Evolutionary conservation across 164 flowering plant species (phyloP), one percentile per base, ranked within the genome.

Genomic region (Santalum album): DNA sequence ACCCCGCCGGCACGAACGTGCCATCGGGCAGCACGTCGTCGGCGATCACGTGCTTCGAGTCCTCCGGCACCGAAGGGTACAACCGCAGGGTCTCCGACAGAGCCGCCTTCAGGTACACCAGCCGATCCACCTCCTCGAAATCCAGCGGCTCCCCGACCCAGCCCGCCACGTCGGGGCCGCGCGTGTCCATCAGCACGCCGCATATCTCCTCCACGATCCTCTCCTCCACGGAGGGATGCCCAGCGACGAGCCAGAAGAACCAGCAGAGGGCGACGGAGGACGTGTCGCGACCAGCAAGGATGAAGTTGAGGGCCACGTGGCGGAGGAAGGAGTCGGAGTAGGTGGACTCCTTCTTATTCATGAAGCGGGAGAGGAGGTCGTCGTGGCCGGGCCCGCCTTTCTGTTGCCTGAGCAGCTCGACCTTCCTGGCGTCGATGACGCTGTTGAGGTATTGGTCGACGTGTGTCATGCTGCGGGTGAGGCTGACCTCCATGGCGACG

Each of bases 261-360:
- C 88, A 82, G 73, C 78, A 63, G 50, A 82, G 63, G 4, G 89
- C 89, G 1, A 73, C 89, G 1, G 89, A 83, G 52, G 89, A 83
- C 64, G 89, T 83, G 82, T 83, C 89, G 2, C 89, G 83, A 56
- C 89, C 89, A 19, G 89, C 89, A 34, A 83, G 82, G 81, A 83
- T 80, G 78, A 83, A 83, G 39, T 75, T 83, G 58, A 80, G 81
- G n/a, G 86, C 89, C 73, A 80, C 89, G 54, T 80, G 78, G 54
- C 64, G 80, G 56, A 83, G 69, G 58, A 76, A 76, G 16, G 54
- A 32, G 55, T 80, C 85, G 3, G 89, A 56, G 73, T 80, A 83
- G 46, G 72, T 9, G 50, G 72, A 63, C 48, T 83, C 83, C 29
- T 83, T 83, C 21, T 73, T 80, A 73, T 69, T 83, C 82, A 83